Percentiles rank a stretch among this genome's conserved stretches.
Evolutionary conservation across 2,329 filamentous ascomycete genomes (phyloP).

Genomic region (Pyrenophora graminea): DNA sequence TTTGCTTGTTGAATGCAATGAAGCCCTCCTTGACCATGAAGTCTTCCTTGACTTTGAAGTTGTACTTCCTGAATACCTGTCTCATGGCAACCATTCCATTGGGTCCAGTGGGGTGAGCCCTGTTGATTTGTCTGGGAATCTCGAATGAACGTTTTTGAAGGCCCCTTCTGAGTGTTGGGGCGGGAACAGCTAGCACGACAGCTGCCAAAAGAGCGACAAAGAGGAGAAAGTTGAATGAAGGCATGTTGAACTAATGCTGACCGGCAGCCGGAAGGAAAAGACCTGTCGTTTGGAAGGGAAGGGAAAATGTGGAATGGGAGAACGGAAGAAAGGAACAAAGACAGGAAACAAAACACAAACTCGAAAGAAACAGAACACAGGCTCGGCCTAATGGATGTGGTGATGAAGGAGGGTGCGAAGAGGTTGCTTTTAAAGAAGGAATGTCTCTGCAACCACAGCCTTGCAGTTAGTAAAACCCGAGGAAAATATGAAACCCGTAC

Average conservation of each 20-base stretch:
- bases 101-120: slow-evolving; percentile 53
- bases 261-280: slow-evolving; percentile 43
- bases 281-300: slow-evolving; percentile 23
- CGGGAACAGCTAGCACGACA: slow-evolving; percentile 53
- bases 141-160: slow-evolving; percentile 64
- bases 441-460: slow-evolving; percentile 16
- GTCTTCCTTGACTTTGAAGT: slow-evolving; percentile 43
- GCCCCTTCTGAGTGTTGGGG: slow-evolving; percentile 34
- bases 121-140: slow-evolving; percentile 62
- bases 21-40: slow-evolving; percentile 42
- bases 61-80: slow-evolving; percentile 71
- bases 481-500: slow-evolving; percentile 24
- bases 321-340: slow-evolving; percentile 22
- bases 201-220: slow-evolving; percentile 56
- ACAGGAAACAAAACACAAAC: slow-evolving; percentile 27
- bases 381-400: slow-evolving; percentile 38
- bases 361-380: slow-evolving; percentile 29
- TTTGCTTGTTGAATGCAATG: slow-evolving; percentile 39
- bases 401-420: slow-evolving; percentile 31
- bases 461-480: slow-evolving; percentile 22
- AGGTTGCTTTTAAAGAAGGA: slow-evolving; percentile 34
- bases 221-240: slow-evolving; percentile 44
- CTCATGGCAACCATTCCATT: slow-evolving; percentile 66
- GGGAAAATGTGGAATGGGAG: slow-evolving; percentile 12
- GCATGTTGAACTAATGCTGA: slow-evolving; percentile 45